Evolutionary conservation across 441 rosid genomes (phyloP), one percentile per base, ranked within the genome.

Genomic region (Bocquillonia castaneifolia): DNA sequence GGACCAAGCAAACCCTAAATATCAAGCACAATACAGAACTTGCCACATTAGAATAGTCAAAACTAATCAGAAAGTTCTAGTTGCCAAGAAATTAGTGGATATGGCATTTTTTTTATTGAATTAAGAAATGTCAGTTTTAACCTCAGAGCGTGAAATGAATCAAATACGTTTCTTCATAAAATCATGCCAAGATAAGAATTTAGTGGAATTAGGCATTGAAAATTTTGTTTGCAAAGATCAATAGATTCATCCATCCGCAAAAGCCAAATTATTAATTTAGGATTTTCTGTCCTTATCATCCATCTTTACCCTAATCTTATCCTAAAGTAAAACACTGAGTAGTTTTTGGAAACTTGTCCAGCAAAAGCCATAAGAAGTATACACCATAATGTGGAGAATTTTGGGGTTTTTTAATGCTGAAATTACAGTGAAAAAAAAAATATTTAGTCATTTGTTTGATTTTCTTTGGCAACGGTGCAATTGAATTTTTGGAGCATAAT

Each of bases 131-230:
- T n/a, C 45, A 6, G 8, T 10, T 59, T 60, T 22, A 45, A 12
- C 60, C 26, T 39, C 3, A 17, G 18, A 73, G 64, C 71, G 71
- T 44, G 53, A 73, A 81, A 65, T 44, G 76, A 74, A 71, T 65
- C 74, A 34, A 48, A 36, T 54, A 53, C 6, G 8, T 1, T 13
- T 66, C 73, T n/a, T 26, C 68, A 59, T n/a, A 63, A 50, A 1
- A 73, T 70, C 55, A 68, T 40, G 10, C 0, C 42, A 44, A 23
- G 44, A 37, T 14, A 22, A 66, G 60, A 32, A 64, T 3, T 23
- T 0, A 20, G 55, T 63, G 45, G 54, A 68, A 44, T 45, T 68
- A 44, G 83, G 76, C 61, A 64, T 64, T 68, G 67, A 73, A 74
- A 68, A 60, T 34, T 12, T 10, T 12, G 3, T n/a, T 23, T n/a